Evolutionary conservation across 1,284 basidiomycete genomes (phyloP), one percentile per base, ranked within the genome.

Genomic region (Hypsizygus ulmarius): DNA sequence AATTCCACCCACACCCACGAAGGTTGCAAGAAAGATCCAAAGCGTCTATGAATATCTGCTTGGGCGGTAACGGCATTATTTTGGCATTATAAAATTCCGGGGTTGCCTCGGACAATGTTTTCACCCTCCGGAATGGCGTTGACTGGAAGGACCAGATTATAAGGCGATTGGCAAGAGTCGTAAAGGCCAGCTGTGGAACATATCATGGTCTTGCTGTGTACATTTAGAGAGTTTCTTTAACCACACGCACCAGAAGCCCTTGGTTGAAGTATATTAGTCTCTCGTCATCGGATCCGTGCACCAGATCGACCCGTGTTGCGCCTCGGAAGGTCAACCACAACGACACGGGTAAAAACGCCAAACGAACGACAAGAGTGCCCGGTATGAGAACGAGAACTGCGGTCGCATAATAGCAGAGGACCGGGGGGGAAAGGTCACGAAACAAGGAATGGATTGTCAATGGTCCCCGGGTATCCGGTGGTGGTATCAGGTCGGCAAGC

Each of bases 1-100:
- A 79, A 43, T 70, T 65, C 81, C 82, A 84, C n/a, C 75, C 78
- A 32, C 68, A 55, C 3, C 80, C 81, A 8, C 80, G 76, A 9
- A 77, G 50, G 51, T 72, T 77, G 48, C 60, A 63, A 7, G 54
- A 54, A 11, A 84, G 67, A 45, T 82, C 77, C 7, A 73, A 54
- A 0, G 74, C 71, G 54, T 84, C 74, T 27, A 64, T 43, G 8
- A 65, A 46, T 12, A 65, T 47, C 42, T 50, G 44, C 8, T 41
- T 42, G 11, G 27, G 18, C 29, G 12, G 21, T n/a, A 34, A 14
- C 15, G 44, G 34, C 10, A 45, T 36, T 32, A 36, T 30, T 11
- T 27, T n/a, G 37, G 42, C 28, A 29, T 38, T 39, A 38, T 52
- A 57, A 25, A 35, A 47, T 28, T 45, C 42, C 36, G 38, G 53